Percentiles rank a stretch among this genome's conserved stretches.
Evolutionary conservation across 75 land plant genomes (phyloP).

Genomic region (Chamaecyparis obtusa): DNA sequence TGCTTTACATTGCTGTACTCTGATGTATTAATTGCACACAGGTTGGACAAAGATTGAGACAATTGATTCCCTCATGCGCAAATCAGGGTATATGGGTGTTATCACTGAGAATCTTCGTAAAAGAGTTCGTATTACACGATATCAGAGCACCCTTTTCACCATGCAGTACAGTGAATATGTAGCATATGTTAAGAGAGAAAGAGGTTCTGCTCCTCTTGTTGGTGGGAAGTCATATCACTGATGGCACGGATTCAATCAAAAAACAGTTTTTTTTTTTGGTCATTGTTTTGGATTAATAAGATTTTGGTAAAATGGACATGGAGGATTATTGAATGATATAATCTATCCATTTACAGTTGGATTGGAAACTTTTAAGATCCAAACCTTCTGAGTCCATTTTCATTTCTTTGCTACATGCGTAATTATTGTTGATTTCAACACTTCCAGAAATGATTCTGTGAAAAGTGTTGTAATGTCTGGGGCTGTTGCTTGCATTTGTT

Average conservation of each 20-base stretch:
- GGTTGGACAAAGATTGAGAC: constrained; percentile 97
- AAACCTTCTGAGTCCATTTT: not conserved
- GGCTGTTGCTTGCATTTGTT: not conserved
- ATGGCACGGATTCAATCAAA: not conserved
- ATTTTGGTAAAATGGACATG: constrained; percentile 1
- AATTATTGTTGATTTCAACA: not conserved
- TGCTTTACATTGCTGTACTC: not conserved
- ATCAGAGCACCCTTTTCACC: constrained; percentile 93
- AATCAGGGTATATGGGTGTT: constrained; percentile 82
- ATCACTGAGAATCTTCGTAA: constrained; percentile 83
- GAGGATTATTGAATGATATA: not conserved
- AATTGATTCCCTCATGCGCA: constrained; percentile 88
- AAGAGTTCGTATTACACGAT: constrained; percentile 80
- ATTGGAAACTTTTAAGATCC: constrained; percentile 7
- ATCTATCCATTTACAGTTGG: not conserved
- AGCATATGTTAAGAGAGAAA: constrained; percentile 63
- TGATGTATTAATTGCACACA: constrained; percentile 17
- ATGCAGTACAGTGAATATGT: constrained; percentile 89
- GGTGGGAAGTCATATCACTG: constrained; percentile 9
- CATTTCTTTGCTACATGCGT: not conserved
- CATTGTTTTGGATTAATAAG: not conserved
- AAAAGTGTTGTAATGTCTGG: not conserved
- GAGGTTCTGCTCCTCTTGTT: constrained; percentile 59
- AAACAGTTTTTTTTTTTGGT: not conserved
- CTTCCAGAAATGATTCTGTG: not conserved